A percentile compares a stretch with the other conserved stretches of the same genome.
Evolutionary conservation across 306 rosid genomes (phyloP).

Genomic region (Quercus agrifolia): DNA sequence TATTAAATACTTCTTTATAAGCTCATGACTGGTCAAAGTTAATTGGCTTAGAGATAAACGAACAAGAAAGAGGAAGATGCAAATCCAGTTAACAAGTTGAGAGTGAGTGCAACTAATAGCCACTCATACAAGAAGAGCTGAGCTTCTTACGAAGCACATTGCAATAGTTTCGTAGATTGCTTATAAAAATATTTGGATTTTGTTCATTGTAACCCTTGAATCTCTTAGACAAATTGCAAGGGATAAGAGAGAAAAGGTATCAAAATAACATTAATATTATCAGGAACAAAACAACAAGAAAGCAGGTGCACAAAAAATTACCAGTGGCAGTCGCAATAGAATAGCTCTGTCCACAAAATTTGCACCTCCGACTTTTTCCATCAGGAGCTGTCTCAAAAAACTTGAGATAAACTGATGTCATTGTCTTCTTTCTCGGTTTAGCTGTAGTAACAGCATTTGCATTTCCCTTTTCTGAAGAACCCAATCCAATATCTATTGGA

Average conservation of each 20-base stretch:
- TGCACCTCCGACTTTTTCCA: slow-evolving; percentile 85
- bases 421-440: slow-evolving; percentile 89
- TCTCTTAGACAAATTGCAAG: neutral
- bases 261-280: neutral
- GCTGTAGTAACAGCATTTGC: slow-evolving; percentile 43
- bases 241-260: neutral
- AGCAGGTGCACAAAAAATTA: slow-evolving; percentile 22
- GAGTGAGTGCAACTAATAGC: slow-evolving; percentile 1
- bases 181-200: neutral
- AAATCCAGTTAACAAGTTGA: neutral
- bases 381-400: slow-evolving; percentile 89
- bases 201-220: neutral
- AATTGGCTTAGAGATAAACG: neutral
- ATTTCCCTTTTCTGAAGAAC: slow-evolving; percentile 63
- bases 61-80: neutral
- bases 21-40: neutral
- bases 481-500: slow-evolving; percentile 57
- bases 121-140: neutral
- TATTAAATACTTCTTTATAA: neutral
- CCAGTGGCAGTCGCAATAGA: slow-evolving; percentile 96
- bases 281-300: neutral
- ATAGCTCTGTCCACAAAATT: slow-evolving; percentile 93
- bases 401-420: slow-evolving; percentile 94
- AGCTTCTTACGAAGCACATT: slow-evolving; percentile 7
- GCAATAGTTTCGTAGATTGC: neutral